Evolutionary conservation across 2,329 filamentous ascomycete genomes (phyloP), one percentile per base, ranked within the genome.

Genomic region (Fusarium sp.): DNA sequence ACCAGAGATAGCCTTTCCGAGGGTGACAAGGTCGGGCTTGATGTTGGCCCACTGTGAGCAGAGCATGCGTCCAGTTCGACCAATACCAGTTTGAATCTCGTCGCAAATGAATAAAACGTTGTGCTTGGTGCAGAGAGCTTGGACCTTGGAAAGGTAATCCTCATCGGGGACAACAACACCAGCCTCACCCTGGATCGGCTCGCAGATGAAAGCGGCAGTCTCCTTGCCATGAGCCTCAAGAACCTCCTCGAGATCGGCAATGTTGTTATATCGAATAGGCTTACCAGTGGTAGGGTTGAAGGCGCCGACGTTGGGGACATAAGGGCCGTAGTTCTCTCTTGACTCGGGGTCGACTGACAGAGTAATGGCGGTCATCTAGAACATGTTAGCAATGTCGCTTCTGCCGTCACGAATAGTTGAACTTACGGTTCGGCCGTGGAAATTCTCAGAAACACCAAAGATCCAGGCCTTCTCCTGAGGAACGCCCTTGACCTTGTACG

Each of bases 41-140:
- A 99, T 94, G 75, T 91, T 93, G 61, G 93, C 91, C 95, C 96
- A 98, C 83, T 99, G 90, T 78, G 93, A 92, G 87, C 94, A 97
- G 59, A 99, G 90, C 85, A 99, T 92, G 78, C 92, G 93, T 57
- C 96, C 96, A 20, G 96, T 99, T 71, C 96, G 91, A 59, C 94
- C 96, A 79, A 99, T 97, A 73, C 95, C 95, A 8, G 96, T 99
- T 84, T 99, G 96, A 77, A 99, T 98, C 87, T 99, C 96, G 81
- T 99, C 96, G 81, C 93, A 97, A 81, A 99, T 98, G 79, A 99
- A 85, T 50, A 99, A 90, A 41, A 97, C 94, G 72, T 98, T 97
- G 87, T 98, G 90, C 87, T 97, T 93, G 83, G 93, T 94, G 86
- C 96, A 99, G 27, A 98, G 90, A 27, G 88, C 92, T 60, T 94